Conservation (phyloP, 805 yeast species). For the Starmerella bombicola region DNA sequence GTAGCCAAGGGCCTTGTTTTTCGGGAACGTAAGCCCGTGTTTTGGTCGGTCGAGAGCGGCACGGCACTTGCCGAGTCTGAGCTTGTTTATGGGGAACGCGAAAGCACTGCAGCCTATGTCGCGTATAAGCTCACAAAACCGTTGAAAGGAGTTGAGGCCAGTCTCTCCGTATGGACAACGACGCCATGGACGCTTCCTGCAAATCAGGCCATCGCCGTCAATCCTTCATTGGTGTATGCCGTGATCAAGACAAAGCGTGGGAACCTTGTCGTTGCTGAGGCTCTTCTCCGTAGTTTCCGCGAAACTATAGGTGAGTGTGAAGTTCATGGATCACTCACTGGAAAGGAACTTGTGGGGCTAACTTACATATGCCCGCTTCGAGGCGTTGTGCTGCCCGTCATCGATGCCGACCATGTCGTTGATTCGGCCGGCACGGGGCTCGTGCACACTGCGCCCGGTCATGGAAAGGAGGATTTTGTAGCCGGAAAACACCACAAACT, state of each 20-base stretch:
- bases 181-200: constrained; percentile 97
- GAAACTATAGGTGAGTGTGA: constrained; percentile 8
- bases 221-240: constrained; percentile 47
- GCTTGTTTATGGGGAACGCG: constrained; percentile 65
- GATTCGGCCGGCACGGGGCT: constrained; percentile 80
- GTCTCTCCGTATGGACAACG: constrained; percentile 73
- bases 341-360: constrained; percentile 33
- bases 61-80: constrained; percentile 97
- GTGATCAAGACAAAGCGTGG: constrained; percentile 34
- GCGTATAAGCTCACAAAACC: constrained; percentile 13
- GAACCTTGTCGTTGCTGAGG: constrained; percentile 44
- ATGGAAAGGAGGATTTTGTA: constrained; percentile 85
- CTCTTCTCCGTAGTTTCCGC: constrained; percentile 34
- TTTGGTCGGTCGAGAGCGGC: constrained; percentile 89
- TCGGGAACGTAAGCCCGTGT: constrained; percentile 87
- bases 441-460: constrained; percentile 97
- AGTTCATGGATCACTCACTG: constrained; percentile 28
- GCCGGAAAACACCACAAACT: constrained; percentile 50
- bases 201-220: constrained; percentile 69
- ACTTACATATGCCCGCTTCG: constrained; percentile 48
- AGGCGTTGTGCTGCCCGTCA: constrained; percentile 40
- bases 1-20: constrained; percentile 55
- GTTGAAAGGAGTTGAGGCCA: constrained; percentile 4
- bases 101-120: constrained; percentile 12
- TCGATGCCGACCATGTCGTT: constrained; percentile 75